phyloP scores from a whole-genome alignment of 345 rosid genomes.

The Cardiospermum halicacabum region DNA sequence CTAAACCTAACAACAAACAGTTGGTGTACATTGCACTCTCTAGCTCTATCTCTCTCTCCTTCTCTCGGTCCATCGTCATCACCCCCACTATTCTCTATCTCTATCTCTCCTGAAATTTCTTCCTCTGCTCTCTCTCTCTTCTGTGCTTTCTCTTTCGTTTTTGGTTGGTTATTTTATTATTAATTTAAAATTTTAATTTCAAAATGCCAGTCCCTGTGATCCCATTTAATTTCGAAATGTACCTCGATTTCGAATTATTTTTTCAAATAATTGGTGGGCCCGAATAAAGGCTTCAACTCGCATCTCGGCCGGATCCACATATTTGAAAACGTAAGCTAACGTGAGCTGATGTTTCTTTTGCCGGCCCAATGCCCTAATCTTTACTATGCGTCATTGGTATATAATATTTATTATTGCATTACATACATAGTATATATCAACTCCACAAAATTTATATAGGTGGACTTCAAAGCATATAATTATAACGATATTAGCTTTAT shows the following conservation, averaged over 20 bases:
- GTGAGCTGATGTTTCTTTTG: slow-evolving; percentile 16
- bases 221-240: slow-evolving; percentile 14
- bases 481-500: not conserved
- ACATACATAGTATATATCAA: too few species aligned
- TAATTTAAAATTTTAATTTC: slow-evolving; percentile 9
- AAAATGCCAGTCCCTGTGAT: slow-evolving; percentile 23
- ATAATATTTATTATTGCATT: too few species aligned
- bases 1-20: slow-evolving; percentile 89
- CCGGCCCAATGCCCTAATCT: slow-evolving; percentile 16
- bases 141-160: slow-evolving; percentile 18
- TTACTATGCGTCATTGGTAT: slow-evolving; percentile 7
- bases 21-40: slow-evolving; percentile 99
- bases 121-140: slow-evolving; percentile 5
- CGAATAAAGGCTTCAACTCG: not conserved
- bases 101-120: slow-evolving; percentile 6
- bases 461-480: slow-evolving; percentile 3
- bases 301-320: not conserved
- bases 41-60: slow-evolving; percentile 97
- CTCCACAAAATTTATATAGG: too few species aligned
- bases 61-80: slow-evolving; percentile 99
- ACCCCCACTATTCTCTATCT: slow-evolving; percentile 4
- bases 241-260: not conserved
- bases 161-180: slow-evolving; percentile 22
- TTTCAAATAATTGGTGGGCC: not conserved
- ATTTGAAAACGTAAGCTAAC: slow-evolving; percentile 14